Conservation (phyloP, 495 filamentous ascomycete species). For the Diplogelasinospora grovesii region DNA sequence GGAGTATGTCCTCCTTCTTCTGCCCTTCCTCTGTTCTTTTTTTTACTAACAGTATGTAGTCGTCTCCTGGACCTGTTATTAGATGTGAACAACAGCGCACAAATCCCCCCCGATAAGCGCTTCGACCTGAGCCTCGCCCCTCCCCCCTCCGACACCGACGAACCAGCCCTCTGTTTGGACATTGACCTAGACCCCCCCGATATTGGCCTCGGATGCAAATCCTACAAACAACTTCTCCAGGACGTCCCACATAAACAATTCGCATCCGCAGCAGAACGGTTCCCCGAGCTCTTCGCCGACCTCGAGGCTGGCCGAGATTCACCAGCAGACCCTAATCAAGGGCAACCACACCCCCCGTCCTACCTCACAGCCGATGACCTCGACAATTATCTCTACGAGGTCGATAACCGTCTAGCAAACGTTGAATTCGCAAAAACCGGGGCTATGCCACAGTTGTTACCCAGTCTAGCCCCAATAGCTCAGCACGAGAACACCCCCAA, state of each 20-base stretch:
- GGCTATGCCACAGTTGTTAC: constrained; percentile 18
- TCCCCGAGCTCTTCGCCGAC: constrained; percentile 34
- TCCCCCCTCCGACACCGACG: constrained; percentile 47
- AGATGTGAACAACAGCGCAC: constrained; percentile 74
- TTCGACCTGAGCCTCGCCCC: constrained; percentile 54
- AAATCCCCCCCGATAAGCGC: constrained; percentile 66
- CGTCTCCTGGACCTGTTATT: constrained; percentile 77
- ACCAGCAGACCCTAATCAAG: constrained; percentile 28
- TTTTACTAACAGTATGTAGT: constrained; percentile 30
- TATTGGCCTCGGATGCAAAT: constrained; percentile 27
- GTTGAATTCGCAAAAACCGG: constrained; percentile 13
- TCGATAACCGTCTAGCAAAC: constrained; percentile 60
- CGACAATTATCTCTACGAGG: constrained; percentile 66
- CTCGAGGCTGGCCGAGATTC: constrained; percentile 32
- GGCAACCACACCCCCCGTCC: constrained; percentile 33
- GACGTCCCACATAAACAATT: constrained; percentile 37
- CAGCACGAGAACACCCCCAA: constrained; percentile 11
- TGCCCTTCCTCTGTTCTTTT: constrained; percentile 10
- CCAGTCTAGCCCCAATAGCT: constrained; percentile 35
- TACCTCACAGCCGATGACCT: constrained; percentile 74
- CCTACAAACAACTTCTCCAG: constrained; percentile 31
- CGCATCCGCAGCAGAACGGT: constrained; percentile 30
- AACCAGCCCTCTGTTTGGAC: constrained; percentile 24
- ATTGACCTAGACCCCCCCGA: constrained; percentile 23
- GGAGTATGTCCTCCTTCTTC: constrained; percentile 43